Conservation (phyloP, 192 early-diverging fungal genomes). For the Spinellus fusiger region DNA sequence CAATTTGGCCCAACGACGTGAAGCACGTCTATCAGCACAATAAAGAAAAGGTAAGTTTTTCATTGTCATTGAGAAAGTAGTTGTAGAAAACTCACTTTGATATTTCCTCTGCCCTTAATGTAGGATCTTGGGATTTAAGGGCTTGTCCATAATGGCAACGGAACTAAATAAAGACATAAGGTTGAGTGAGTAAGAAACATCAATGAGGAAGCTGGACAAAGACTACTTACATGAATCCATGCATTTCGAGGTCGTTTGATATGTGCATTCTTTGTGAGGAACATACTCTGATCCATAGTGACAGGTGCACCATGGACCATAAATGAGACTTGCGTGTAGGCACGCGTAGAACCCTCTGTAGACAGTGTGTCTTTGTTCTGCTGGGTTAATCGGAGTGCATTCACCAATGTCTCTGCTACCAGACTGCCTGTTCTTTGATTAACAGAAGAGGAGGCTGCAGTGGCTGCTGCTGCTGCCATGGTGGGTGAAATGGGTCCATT, state of each 20-base stretch:
- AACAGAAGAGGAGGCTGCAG: background rate
- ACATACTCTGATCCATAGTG: constrained; percentile 7
- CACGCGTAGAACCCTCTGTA: background rate
- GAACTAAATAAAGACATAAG: constrained; percentile 8
- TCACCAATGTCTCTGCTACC: background rate
- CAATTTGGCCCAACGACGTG: constrained; percentile 18
- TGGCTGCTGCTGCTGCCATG: background rate
- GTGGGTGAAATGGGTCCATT: background rate
- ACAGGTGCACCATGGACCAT: background rate
- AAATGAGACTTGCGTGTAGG: background rate
- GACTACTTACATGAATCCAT: constrained; percentile 24
- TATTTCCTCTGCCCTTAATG: constrained; percentile 22
- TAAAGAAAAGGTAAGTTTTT: background rate
- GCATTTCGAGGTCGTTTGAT: constrained; percentile 27
- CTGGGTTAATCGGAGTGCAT: background rate
- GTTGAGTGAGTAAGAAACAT: background rate
- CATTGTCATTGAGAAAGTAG: background rate
- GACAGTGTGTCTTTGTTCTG: background rate
- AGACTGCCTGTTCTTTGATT: background rate
- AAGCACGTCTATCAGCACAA: constrained; percentile 15
- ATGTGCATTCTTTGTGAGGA: constrained; percentile 24
- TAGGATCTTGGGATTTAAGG: constrained; percentile 20
- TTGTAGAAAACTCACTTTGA: constrained; percentile 17
- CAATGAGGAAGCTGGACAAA: background rate
- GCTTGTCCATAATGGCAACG: constrained; percentile 24